A percentile compares a stretch with the other conserved stretches of the same genome.
phyloP scores from a whole-genome alignment of 176 grass and related monocot genomes.

The Paspalum vaginatum region DNA sequence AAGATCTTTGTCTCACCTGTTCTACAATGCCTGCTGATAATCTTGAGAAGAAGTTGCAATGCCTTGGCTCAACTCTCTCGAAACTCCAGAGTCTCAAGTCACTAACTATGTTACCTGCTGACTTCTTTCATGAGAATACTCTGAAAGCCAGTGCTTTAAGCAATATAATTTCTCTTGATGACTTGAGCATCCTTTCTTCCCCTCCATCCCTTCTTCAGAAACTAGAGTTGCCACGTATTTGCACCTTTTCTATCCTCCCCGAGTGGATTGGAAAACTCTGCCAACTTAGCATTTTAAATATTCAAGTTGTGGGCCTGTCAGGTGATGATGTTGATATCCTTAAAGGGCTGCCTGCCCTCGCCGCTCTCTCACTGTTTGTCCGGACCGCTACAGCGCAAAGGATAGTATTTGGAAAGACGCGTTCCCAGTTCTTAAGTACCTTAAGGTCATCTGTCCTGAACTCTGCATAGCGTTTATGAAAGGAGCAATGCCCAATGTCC shows the following conservation, averaged over 20 bases:
- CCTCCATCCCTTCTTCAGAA: not conserved
- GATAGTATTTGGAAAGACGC: not conserved
- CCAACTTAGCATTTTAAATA: not conserved
- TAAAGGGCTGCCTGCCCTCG: not conserved
- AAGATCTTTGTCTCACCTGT: not conserved
- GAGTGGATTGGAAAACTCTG: not conserved
- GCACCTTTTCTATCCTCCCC: not conserved
- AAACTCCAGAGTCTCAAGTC: not conserved
- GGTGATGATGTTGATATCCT: not conserved
- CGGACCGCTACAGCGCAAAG: not conserved
- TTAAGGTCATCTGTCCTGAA: not conserved
- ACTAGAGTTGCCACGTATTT: not conserved
- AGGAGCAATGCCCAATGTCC: not conserved
- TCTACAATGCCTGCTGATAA: not conserved
- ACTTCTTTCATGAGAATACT: not conserved
- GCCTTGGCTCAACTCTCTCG: not conserved
- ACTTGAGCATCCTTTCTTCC: not conserved
- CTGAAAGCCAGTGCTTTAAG: not conserved
- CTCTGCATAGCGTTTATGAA: not conserved
- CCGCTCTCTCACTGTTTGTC: not conserved
- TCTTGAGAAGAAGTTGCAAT: not conserved
- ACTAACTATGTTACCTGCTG: not conserved
- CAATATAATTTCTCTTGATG: not conserved
- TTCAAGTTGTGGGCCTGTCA: not conserved
- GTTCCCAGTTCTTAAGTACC: not conserved